Base-by-base conservation (phyloP, 495 filamentous ascomycete species). In the Neurospora pannonica region DNA sequence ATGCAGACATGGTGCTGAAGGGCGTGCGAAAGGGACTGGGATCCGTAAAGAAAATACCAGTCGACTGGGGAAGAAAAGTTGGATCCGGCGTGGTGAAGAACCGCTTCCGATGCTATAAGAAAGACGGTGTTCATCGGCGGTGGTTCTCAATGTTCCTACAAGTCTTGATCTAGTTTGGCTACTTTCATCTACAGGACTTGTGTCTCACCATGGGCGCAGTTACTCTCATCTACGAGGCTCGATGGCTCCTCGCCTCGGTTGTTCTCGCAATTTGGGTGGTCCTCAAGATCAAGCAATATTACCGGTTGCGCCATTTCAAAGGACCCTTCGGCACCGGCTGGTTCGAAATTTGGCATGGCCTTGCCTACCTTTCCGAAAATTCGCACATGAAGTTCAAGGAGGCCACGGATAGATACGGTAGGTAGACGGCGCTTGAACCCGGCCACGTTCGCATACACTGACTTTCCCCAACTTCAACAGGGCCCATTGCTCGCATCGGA, bases 401-500 rank as follows among this genome's bases (percentile, higher is more conserved):
- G 8, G 73, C 73, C n/a, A 31, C 34, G 70, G 71, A 75, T 17
- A 72, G 48, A 36, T 72, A 76, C 54, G 75, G 75, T 71, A 38
- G 5, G 74, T 74, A 24, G 46, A 36, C 36, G 19, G 2, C 10
- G 46, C 21, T 54, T 54, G 46, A 54, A 24, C 46, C 46, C 46
- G 10, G n/a, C 9, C 4, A 54, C 21, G 10, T 60, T 13, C 15
- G 54, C 54, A 62, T 34, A 62, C 28, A 70, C 10, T 42, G 24
- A 62, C 54, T 17, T n/a, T 71, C 4, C 39, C 19, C 31, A 34
- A 40, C 8, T 31, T 38, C 17, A 17, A 62, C 21, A 84, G 82
- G 83, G 4, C 73, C 82, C 6, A 70, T 85, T 10, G 79, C 79
- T 7, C 80, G 83, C 13, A 82, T 85, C 48, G 83, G 82, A 15